phyloP scores from a whole-genome alignment of 805 yeast species.

The Suhomyces prunicola region DNA sequence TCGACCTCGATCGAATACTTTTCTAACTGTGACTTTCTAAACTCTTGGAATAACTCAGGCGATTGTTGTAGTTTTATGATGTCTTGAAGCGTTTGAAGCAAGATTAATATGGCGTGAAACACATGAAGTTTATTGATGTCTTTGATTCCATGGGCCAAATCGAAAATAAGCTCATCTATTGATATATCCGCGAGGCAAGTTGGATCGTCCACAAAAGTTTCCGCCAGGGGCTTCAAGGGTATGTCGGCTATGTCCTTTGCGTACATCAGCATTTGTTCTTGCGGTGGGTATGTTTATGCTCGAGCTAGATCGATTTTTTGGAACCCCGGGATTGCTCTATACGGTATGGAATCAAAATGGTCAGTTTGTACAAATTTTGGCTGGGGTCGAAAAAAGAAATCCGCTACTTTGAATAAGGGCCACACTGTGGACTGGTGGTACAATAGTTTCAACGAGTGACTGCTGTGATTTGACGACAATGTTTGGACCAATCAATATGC shows the following conservation, averaged over 20 bases:
- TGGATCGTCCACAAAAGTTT: slow-evolving; percentile 43
- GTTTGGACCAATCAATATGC: background rate
- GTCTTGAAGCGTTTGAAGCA: slow-evolving; percentile 28
- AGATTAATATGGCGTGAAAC: slow-evolving; percentile 32
- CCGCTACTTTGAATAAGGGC: background rate
- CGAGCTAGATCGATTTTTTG: background rate
- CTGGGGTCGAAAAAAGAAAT: background rate
- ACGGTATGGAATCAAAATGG: background rate
- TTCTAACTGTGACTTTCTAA: slow-evolving; percentile 25
- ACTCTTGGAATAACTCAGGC: slow-evolving; percentile 20
- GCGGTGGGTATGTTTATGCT: background rate
- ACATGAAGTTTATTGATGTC: slow-evolving; percentile 33
- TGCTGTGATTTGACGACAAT: background rate
- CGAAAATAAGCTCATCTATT: slow-evolving; percentile 33
- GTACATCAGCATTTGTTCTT: background rate
- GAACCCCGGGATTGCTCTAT: background rate
- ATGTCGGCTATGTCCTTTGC: slow-evolving; percentile 19
- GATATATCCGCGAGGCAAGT: slow-evolving; percentile 29
- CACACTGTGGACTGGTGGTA: background rate
- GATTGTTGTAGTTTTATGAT: slow-evolving; percentile 29
- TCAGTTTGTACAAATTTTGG: background rate
- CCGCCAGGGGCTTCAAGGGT: slow-evolving; percentile 35
- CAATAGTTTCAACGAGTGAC: background rate
- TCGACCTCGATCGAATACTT: slow-evolving; percentile 9
- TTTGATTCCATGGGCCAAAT: slow-evolving; percentile 27